Conservation (phyloP, 2,329 filamentous ascomycete genomes). For the Ophiostoma perfectum region DNA sequence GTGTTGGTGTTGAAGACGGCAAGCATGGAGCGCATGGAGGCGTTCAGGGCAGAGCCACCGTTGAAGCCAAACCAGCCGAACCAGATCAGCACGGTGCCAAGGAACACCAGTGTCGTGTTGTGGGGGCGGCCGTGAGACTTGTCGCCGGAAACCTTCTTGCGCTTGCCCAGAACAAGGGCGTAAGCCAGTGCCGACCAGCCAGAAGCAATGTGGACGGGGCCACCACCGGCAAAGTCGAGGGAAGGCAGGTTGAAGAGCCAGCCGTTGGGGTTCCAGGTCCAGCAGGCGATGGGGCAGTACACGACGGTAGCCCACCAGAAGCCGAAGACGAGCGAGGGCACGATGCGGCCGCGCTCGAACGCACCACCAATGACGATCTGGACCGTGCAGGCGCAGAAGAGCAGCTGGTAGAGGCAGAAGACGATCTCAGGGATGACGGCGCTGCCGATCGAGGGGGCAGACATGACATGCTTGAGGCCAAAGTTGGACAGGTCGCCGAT, state of each 20-base stretch:
- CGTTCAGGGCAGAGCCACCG: constrained; percentile 72
- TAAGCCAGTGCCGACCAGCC: constrained; percentile 68
- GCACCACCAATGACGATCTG: constrained; percentile 60
- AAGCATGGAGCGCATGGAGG: constrained; percentile 84
- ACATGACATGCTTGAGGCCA: constrained; percentile 71
- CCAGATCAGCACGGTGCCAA: constrained; percentile 76
- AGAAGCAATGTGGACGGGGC: constrained; percentile 69
- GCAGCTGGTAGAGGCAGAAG: constrained; percentile 81
- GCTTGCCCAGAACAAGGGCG: constrained; percentile 66
- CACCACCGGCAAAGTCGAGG: constrained; percentile 70
- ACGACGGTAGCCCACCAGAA: constrained; percentile 68
- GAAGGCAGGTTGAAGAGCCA: constrained; percentile 65
- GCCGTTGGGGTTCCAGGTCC: constrained; percentile 70
- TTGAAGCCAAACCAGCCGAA: constrained; percentile 98
- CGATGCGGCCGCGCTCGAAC: constrained; percentile 56
- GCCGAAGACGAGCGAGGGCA: constrained; percentile 60
- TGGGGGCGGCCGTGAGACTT: constrained; percentile 59
- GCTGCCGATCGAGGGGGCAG: constrained; percentile 67
- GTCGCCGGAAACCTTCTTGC: constrained; percentile 46
- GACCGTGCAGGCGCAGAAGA: constrained; percentile 83
- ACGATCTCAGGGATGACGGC: constrained; percentile 71
- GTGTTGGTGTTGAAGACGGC: constrained; percentile 84
- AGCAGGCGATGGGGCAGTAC: constrained; percentile 69
- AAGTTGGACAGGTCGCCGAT: constrained; percentile 77
- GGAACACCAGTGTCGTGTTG: constrained; percentile 67